These are phyloP conservation scores for Tulasnella sp. DNA, from an alignment of 768 basidiomycete genomes.

Conservation along the genomic window DNA sequence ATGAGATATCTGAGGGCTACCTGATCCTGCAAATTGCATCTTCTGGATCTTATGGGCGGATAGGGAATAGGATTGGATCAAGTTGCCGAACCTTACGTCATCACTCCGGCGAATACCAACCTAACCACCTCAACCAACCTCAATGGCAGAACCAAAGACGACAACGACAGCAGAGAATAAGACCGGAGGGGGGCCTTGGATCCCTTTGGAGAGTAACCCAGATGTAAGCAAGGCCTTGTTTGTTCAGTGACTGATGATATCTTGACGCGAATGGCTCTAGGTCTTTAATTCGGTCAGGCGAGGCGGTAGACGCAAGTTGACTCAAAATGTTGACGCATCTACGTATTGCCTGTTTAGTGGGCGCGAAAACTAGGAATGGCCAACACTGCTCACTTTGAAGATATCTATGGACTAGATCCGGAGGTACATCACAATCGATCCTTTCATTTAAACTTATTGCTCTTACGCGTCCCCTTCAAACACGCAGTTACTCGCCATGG, in stretches of 20 bases:
- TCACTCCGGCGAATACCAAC: no score
- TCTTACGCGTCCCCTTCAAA: background rate
- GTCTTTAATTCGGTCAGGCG: slow-evolving; percentile 10
- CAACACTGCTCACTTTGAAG: slow-evolving; percentile 44
- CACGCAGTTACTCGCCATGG: slow-evolving; percentile 62
- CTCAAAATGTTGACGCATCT: background rate
- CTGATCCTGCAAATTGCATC: no score
- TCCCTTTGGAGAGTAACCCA: slow-evolving; percentile 73
- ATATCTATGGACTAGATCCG: slow-evolving; percentile 63
- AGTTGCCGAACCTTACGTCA: no score
- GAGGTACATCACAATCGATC: slow-evolving; percentile 34
- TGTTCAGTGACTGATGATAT: background rate
- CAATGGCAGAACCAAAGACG: background rate
- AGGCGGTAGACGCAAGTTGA: no score
- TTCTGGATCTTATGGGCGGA: no score
- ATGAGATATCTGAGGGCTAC: no score
- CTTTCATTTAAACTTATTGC: background rate
- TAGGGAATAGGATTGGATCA: no score
- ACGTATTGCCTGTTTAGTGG: slow-evolving; percentile 39
- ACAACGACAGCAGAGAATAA: background rate
- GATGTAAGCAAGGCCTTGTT: slow-evolving; percentile 28
- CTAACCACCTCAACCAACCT: no score
- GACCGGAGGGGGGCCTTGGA: slow-evolving; percentile 40
- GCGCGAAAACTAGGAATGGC: slow-evolving; percentile 56
- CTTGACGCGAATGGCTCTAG: slow-evolving; percentile 23